Evolutionary conservation across 2,329 filamentous ascomycete species (phyloP).

Genomic region (Fusarium acutatum): DNA sequence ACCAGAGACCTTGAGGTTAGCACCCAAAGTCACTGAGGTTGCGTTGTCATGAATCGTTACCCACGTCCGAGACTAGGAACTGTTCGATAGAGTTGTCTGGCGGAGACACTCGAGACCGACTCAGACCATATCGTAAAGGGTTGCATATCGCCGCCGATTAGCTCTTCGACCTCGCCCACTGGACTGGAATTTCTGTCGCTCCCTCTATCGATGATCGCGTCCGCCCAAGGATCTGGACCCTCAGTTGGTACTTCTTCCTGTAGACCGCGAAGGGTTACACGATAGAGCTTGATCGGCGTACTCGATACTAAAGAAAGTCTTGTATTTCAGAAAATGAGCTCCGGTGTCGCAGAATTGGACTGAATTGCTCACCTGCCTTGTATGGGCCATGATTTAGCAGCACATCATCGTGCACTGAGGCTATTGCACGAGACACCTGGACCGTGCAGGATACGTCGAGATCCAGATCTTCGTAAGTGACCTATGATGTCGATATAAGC

Average conservation of each 20-base stretch:
- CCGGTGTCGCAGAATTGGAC: background rate
- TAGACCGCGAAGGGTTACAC: background rate
- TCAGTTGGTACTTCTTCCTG: background rate
- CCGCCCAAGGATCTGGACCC: background rate
- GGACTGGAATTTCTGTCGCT: background rate
- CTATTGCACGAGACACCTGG: background rate
- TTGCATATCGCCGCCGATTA: accelerated
- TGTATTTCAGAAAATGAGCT: background rate
- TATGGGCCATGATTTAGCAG: background rate
- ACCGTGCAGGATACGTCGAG: background rate
- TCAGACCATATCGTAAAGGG: background rate
- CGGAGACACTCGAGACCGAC: accelerated
- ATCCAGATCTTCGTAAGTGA: background rate
- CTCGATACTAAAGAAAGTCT: background rate
- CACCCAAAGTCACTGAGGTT: background rate
- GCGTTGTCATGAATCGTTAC: background rate
- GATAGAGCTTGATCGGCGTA: background rate
- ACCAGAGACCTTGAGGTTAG: accelerated
- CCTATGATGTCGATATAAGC: background rate
- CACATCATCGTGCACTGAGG: background rate
- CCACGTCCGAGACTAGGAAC: background rate
- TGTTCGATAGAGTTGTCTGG: background rate
- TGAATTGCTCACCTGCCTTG: background rate
- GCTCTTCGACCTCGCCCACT: background rate
- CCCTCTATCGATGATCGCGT: background rate